These are phyloP conservation scores for Curvularia eragrostidis DNA, from an alignment of 2,329 filamentous ascomycete species.

Conservation along the genomic window DNA sequence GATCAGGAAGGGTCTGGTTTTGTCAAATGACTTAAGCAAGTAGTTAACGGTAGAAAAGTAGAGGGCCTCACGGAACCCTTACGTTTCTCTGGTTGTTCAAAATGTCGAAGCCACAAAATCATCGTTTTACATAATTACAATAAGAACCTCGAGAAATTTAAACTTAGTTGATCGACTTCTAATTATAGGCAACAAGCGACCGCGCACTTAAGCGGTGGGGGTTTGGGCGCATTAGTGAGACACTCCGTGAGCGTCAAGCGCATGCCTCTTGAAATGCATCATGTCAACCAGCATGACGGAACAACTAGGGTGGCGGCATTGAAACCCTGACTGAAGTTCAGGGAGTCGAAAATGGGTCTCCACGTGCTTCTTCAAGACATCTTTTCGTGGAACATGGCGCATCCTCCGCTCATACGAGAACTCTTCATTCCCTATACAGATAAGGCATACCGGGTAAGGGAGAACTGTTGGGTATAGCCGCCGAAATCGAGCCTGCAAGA, in stretches of 20 bases:
- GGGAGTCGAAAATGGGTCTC: constrained; percentile 21
- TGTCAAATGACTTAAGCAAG: no score
- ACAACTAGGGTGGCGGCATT: constrained; percentile 21
- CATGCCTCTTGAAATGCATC: constrained; percentile 30
- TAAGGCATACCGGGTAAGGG: constrained; percentile 21
- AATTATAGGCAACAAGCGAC: no score
- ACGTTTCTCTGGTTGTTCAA: no score
- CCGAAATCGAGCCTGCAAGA: constrained; percentile 2
- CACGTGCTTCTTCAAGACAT: constrained; percentile 24
- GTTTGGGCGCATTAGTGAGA: constrained; percentile 14
- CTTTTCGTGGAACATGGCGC: constrained; percentile 17
- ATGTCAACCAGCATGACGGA: constrained; percentile 12
- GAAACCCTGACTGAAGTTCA: constrained; percentile 22
- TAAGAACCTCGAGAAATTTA: no score
- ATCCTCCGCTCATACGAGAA: constrained; percentile 20
- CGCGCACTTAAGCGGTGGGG: no score
- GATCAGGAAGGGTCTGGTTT: no score
- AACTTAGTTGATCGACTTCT: no score
- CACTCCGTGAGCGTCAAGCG: constrained; percentile 19
- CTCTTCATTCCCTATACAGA: constrained; percentile 25
- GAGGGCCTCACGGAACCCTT: no score
- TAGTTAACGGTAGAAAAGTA: no score
- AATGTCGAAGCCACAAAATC: no score
- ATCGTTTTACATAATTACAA: no score
- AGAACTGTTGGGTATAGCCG: constrained; percentile 12